Conservation (phyloP, 139 green algal species). For the Chlorella sp. region DNA sequence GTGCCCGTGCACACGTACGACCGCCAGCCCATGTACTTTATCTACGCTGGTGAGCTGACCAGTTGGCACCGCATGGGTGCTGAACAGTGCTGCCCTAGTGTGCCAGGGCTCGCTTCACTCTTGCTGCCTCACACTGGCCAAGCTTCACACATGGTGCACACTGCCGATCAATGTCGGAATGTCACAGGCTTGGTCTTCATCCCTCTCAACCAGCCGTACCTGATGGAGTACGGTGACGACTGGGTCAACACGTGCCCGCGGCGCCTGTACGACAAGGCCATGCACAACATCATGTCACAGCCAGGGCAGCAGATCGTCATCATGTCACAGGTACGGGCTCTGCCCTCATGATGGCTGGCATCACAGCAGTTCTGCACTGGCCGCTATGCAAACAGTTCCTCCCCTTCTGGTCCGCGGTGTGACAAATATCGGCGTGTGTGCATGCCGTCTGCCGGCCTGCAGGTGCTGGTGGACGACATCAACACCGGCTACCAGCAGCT, state of each 20-base stretch:
- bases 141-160: too few relatives aligned
- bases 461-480: constrained; percentile 58
- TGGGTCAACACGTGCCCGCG: constrained; percentile 45
- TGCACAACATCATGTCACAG: constrained; percentile 38
- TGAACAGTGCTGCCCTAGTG: too few relatives aligned
- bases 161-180: too few relatives aligned
- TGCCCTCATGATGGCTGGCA: too few relatives aligned
- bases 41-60: constrained; percentile 38
- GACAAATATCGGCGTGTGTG: too few relatives aligned
- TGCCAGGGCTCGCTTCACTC: too few relatives aligned
- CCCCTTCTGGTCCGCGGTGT: too few relatives aligned
- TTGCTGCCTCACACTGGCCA: too few relatives aligned
- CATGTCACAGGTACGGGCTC: constrained; percentile 39
- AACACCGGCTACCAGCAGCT: constrained; percentile 60
- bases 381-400: too few relatives aligned
- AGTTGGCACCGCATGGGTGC: too few relatives aligned
- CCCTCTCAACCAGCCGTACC: constrained; percentile 57
- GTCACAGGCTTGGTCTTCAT: constrained; percentile 54
- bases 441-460: too few relatives aligned
- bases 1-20: constrained; percentile 65
- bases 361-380: neutral
- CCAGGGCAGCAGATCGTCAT: constrained; percentile 54
- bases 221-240: constrained; percentile 64
- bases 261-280: constrained; percentile 53
- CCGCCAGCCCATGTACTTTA: constrained; percentile 48